Percentiles rank a stretch among this genome's conserved stretches.
phyloP scores from a whole-genome alignment of 2,329 filamentous ascomycete species.

The Colletotrichum camelliae region DNA sequence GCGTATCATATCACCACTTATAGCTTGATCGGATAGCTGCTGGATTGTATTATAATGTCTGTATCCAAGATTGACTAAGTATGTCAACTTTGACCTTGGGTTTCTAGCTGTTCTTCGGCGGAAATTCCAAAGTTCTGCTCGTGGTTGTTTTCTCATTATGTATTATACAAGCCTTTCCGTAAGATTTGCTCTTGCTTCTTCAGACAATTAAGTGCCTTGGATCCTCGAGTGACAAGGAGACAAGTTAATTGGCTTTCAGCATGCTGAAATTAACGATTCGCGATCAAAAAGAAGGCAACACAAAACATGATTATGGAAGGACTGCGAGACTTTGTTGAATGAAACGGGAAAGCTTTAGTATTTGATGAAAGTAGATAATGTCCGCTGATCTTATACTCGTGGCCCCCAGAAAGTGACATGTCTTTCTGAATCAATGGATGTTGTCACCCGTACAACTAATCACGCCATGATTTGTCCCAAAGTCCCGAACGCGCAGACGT shows the following conservation, averaged over 20 bases:
- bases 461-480: background rate
- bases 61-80: fast-evolving
- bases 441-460: background rate
- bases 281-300: background rate
- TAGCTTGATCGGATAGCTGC: background rate
- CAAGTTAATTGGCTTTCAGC: background rate
- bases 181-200: background rate
- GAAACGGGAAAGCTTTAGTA: background rate
- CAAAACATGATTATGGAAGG: fast-evolving
- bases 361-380: background rate
- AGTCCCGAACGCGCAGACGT: background rate
- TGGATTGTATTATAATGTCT: background rate
- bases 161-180: background rate
- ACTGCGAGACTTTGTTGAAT: background rate
- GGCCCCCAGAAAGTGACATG: background rate
- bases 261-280: background rate
- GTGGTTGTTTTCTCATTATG: fast-evolving
- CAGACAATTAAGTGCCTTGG: background rate
- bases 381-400: background rate
- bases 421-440: background rate
- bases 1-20: background rate
- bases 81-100: background rate
- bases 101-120: background rate
- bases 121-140: background rate
- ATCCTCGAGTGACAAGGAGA: fast-evolving